A percentile compares a stretch with the other conserved stretches of the same genome.
Conservation (phyloP, 2,329 filamentous ascomycete species). For the Penicillium oxalicum region DNA sequence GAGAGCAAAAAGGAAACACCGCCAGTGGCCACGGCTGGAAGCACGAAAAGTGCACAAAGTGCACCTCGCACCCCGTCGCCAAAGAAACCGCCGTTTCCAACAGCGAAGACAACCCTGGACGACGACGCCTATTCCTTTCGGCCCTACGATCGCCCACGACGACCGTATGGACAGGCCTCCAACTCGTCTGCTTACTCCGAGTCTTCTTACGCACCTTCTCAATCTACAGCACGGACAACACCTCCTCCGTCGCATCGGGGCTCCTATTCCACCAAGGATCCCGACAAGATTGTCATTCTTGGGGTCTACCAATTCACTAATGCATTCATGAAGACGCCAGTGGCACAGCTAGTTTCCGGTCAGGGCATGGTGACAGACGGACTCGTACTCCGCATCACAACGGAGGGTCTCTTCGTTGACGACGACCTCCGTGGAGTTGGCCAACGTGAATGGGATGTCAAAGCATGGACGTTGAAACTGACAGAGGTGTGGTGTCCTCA, state of each 20-base stretch:
- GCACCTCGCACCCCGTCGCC: constrained; percentile 35
- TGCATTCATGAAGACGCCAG: constrained; percentile 77
- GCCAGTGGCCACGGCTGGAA: constrained; percentile 29
- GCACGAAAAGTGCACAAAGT: constrained; percentile 27
- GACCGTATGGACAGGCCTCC: constrained; percentile 55
- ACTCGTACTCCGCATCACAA: constrained; percentile 83
- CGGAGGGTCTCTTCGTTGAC: constrained; percentile 93
- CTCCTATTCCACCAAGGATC: constrained; percentile 80
- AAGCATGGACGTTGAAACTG: constrained; percentile 92
- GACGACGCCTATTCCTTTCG: constrained; percentile 67
- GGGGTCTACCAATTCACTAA: constrained; percentile 92
- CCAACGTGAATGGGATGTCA: constrained; percentile 98
- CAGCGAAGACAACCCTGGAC: constrained; percentile 42
- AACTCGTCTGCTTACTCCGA: constrained; percentile 70
- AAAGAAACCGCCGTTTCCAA: constrained; percentile 34
- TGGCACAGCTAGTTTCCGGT: constrained; percentile 84
- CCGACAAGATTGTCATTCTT: constrained; percentile 91
- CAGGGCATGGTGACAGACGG: constrained; percentile 83
- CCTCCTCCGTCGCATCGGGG: constrained; percentile 72
- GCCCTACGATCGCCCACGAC: constrained; percentile 66
- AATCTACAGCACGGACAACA: constrained; percentile 75
- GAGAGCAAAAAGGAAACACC: constrained; percentile 27
- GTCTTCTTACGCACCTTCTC: constrained; percentile 77
- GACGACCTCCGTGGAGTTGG: constrained; percentile 85
- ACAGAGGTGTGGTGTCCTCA: constrained; percentile 81